These are phyloP conservation scores for Malassezia arunalokei DNA, from an alignment of 1,284 basidiomycete genomes.

Conservation along the genomic window DNA sequence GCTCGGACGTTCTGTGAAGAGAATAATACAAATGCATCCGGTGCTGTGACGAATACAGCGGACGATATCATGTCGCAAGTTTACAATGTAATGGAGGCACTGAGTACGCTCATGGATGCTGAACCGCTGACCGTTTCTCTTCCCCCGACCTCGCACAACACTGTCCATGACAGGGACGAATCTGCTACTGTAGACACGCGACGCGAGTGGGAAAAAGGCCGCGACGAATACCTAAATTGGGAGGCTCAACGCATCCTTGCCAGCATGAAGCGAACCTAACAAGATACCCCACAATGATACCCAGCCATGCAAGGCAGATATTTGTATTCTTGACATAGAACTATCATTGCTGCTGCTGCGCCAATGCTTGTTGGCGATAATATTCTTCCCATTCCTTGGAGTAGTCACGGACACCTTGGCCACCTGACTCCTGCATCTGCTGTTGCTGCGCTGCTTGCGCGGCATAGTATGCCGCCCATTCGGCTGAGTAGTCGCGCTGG, in stretches of 20 bases:
- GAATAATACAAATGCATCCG: neutral
- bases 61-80: constrained; percentile 24
- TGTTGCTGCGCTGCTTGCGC: constrained; percentile 23
- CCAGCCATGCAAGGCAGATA: neutral
- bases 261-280: constrained; percentile 11
- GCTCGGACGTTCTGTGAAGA: neutral
- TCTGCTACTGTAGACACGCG: constrained; percentile 5
- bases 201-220: constrained; percentile 25
- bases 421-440: neutral
- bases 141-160: neutral
- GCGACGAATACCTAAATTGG: constrained; percentile 37
- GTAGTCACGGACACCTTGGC: constrained; percentile 23
- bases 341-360: constrained; percentile 12
- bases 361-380: constrained; percentile 30
- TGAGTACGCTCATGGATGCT: constrained; percentile 18
- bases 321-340: neutral
- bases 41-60: constrained; percentile 16
- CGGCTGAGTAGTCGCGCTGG: constrained; percentile 39
- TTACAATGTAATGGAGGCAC: constrained; percentile 22
- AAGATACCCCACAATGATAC: neutral
- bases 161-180: neutral
- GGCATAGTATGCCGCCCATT: constrained; percentile 43
- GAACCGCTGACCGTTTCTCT: constrained; percentile 29
- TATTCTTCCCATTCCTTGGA: constrained; percentile 44
- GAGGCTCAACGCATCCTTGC: constrained; percentile 32